Evolutionary conservation across 1,139 yeast genomes (phyloP).

Genomic region (Geotrichum histeridarum): DNA sequence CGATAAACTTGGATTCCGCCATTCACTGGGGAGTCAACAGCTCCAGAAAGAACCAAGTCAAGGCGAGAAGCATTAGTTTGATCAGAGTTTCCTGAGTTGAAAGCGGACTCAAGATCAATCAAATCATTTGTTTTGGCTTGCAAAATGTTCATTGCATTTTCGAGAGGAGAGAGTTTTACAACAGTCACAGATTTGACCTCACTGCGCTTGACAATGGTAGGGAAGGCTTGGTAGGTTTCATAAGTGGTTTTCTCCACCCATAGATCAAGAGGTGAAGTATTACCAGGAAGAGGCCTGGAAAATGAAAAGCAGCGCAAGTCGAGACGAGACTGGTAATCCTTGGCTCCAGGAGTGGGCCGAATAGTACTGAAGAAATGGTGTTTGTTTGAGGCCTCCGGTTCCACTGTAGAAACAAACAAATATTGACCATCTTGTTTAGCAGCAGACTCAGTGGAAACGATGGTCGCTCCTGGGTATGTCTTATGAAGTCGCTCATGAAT

Average conservation of each 20-base stretch:
- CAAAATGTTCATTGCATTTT: slow-evolving; percentile 70
- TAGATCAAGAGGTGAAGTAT: slow-evolving; percentile 64
- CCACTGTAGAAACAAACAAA: slow-evolving; percentile 67
- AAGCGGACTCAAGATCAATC: slow-evolving; percentile 60
- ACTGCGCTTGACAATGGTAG: slow-evolving; percentile 81
- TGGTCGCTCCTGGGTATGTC: slow-evolving; percentile 77
- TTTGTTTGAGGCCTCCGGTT: slow-evolving; percentile 42
- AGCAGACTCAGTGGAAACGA: slow-evolving; percentile 60
- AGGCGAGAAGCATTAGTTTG: slow-evolving; percentile 49
- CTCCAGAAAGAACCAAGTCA: slow-evolving; percentile 75
- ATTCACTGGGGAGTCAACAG: slow-evolving; percentile 88
- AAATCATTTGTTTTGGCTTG: slow-evolving; percentile 67
- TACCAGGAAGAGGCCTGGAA: slow-evolving; percentile 68
- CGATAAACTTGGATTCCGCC: slow-evolving; percentile 88
- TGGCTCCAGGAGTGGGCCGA: slow-evolving; percentile 31
- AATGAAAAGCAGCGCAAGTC: slow-evolving; percentile 66
- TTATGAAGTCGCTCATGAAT: slow-evolving; percentile 72
- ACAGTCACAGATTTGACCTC: slow-evolving; percentile 53
- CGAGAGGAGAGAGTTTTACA: slow-evolving; percentile 71
- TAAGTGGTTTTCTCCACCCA: slow-evolving; percentile 88
- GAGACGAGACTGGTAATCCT: slow-evolving; percentile 42
- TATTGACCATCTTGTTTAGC: slow-evolving; percentile 68
- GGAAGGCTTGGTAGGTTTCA: slow-evolving; percentile 73
- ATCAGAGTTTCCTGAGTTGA: slow-evolving; percentile 50
- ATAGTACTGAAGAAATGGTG: slow-evolving; percentile 11